phyloP scores from a whole-genome alignment of 768 basidiomycete species.

The Russula foetens region DNA sequence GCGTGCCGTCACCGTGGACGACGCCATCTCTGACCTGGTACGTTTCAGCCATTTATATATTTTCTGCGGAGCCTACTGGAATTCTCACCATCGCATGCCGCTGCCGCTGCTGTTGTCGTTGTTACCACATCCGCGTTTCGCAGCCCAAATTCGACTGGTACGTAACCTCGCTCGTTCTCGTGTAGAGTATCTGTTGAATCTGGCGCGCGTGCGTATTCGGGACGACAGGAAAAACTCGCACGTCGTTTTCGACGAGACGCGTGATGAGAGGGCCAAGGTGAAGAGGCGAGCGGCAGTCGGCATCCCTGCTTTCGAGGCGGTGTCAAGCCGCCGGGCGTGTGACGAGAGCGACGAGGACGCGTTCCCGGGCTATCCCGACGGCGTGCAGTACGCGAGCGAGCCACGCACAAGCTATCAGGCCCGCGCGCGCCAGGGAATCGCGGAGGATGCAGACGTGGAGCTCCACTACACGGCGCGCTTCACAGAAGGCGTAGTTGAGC shows the following conservation, averaged over 20 bases:
- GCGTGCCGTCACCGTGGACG: conserved; percentile 46
- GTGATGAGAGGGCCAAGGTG: conserved; percentile 29
- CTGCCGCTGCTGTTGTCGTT: neutral
- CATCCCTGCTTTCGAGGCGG: conserved; percentile 42
- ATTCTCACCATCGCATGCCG: neutral
- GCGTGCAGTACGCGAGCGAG: conserved; percentile 33
- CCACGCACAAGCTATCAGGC: conserved; percentile 40
- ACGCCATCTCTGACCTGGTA: conserved; percentile 65
- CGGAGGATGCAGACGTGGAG: conserved; percentile 30
- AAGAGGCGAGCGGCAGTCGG: conserved; percentile 30
- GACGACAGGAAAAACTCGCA: conserved; percentile 39
- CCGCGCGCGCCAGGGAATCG: conserved; percentile 28
- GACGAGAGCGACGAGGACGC: conserved; percentile 5
- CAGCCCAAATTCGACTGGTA: conserved; percentile 70
- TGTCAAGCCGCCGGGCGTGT: conserved; percentile 10
- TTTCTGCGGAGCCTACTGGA: neutral
- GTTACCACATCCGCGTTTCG: neutral
- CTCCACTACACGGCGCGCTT: conserved; percentile 52
- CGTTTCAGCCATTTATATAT: conserved; percentile 23
- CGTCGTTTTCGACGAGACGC: conserved; percentile 28
- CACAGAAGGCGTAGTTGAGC: conserved; percentile 38
- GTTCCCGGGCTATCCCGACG: conserved; percentile 41
- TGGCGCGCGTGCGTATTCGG: neutral
- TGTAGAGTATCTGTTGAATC: neutral
- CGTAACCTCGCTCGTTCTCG: neutral